These are phyloP conservation scores for Mortierella polycephala DNA, from an alignment of 371 early-diverging fungal genomes.

Conservation along the genomic window DNA sequence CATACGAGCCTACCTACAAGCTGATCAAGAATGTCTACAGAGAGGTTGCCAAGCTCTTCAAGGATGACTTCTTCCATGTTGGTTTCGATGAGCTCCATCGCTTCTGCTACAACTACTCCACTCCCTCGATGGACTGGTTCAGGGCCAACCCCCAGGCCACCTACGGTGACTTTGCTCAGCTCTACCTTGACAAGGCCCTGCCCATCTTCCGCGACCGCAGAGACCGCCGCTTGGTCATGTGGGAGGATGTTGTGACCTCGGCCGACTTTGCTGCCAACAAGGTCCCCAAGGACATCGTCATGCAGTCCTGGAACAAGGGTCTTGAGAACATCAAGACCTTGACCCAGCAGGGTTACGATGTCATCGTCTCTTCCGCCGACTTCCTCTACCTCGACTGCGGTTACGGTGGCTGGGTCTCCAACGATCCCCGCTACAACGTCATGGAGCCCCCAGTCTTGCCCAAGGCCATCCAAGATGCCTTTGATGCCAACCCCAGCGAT, in stretches of 20 bases:
- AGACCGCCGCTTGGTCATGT: slow-evolving; percentile 43
- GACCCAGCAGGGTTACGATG: slow-evolving; percentile 64
- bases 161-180: slow-evolving; percentile 44
- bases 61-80: slow-evolving; percentile 75
- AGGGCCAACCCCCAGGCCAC: slow-evolving; percentile 27
- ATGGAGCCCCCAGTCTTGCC: slow-evolving; percentile 28
- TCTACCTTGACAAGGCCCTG: slow-evolving; percentile 41
- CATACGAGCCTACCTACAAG: slow-evolving; percentile 62
- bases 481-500: slow-evolving; percentile 27
- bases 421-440: slow-evolving; percentile 52
- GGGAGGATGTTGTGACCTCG: slow-evolving; percentile 43
- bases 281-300: slow-evolving; percentile 58
- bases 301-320: slow-evolving; percentile 71
- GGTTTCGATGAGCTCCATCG: slow-evolving; percentile 85
- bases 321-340: slow-evolving; percentile 60
- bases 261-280: slow-evolving; percentile 32
- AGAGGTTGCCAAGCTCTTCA: slow-evolving; percentile 69
- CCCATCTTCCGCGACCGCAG: slow-evolving; percentile 50
- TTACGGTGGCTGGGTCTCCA: slow-evolving; percentile 62
- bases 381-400: slow-evolving; percentile 81
- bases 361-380: slow-evolving; percentile 65
- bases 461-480: slow-evolving; percentile 35
- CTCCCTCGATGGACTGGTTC: slow-evolving; percentile 47
- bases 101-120: slow-evolving; percentile 67
- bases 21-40: slow-evolving; percentile 71